Evolutionary conservation across 768 basidiomycete genomes (phyloP).

Genomic region (Leucosporidium yakuticum): DNA sequence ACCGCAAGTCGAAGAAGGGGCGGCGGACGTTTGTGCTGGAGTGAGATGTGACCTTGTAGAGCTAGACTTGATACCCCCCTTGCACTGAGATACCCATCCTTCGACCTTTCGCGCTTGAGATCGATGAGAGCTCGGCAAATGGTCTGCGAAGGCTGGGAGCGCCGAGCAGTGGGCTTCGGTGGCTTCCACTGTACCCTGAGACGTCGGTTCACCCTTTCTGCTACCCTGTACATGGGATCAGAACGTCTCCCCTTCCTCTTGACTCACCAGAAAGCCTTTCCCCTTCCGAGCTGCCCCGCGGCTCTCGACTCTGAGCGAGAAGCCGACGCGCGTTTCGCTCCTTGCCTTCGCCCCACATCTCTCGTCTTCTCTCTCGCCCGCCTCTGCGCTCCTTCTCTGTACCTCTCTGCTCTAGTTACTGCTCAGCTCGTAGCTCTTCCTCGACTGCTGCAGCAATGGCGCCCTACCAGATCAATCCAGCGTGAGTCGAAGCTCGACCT

Average conservation of each 20-base stretch:
- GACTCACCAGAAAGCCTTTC: no score
- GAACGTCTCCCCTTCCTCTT: no score
- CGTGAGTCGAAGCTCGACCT: neutral
- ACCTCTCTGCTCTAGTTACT: neutral
- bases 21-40: neutral
- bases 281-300: neutral
- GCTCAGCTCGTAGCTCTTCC: neutral
- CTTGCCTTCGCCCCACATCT: neutral
- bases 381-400: neutral
- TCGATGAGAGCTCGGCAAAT: neutral
- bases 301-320: neutral
- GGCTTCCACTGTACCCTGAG: neutral
- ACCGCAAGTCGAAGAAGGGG: slow-evolving; percentile 12
- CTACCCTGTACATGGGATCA: no score
- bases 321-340: neutral
- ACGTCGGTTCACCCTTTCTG: no score
- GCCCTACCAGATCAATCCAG: neutral
- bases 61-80: neutral
- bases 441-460: neutral
- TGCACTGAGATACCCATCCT: neutral
- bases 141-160: neutral
- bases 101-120: neutral
- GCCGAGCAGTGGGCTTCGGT: neutral
- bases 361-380: neutral
- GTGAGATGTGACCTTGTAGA: neutral